These are phyloP conservation scores for Globisporangium cystogenes DNA, from an alignment of 352 stramenopile species.

Conservation along the genomic window DNA sequence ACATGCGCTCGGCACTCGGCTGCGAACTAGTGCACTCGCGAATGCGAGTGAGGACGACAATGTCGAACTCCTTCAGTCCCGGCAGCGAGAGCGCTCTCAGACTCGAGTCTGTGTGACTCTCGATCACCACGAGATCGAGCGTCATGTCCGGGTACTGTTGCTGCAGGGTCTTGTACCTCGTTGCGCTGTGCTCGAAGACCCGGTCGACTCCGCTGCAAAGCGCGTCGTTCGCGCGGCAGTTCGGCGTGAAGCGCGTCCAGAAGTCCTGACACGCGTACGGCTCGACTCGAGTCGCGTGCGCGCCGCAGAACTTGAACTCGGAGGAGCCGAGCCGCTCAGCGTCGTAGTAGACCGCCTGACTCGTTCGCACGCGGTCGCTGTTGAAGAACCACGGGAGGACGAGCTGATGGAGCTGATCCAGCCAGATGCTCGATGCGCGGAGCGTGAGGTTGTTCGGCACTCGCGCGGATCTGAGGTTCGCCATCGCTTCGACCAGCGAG, in stretches of 20 bases:
- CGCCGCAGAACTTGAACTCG: conserved; percentile 4
- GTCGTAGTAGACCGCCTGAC: conserved; percentile 15
- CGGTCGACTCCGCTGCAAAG: conserved; percentile 3
- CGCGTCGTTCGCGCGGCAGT: conserved; percentile 2
- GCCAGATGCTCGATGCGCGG: conserved; percentile 6
- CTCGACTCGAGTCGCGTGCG: not conserved
- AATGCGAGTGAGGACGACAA: conserved; percentile 11
- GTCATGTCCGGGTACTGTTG: conserved; percentile 7
- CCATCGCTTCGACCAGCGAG: conserved; percentile 12
- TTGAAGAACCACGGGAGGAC: conserved; percentile 22
- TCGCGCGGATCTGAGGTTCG: not conserved
- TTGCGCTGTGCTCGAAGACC: conserved; percentile 10
- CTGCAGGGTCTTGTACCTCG: not conserved
- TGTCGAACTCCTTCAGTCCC: conserved; percentile 10
- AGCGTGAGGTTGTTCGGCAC: not conserved
- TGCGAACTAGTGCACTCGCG: conserved; percentile 1
- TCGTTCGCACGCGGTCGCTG: conserved; percentile 5
- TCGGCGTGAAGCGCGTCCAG: conserved; percentile 3
- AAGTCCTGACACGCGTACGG: not conserved
- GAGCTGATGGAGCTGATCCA: conserved; percentile 17
- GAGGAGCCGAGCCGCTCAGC: not conserved
- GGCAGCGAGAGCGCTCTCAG: conserved; percentile 12
- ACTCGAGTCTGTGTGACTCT: conserved; percentile 14
- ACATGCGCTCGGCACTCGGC: not conserved
- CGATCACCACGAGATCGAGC: conserved; percentile 16